Base-by-base conservation (phyloP, 2,329 filamentous ascomycete species). In the Coniochaeta ligniaria region DNA sequence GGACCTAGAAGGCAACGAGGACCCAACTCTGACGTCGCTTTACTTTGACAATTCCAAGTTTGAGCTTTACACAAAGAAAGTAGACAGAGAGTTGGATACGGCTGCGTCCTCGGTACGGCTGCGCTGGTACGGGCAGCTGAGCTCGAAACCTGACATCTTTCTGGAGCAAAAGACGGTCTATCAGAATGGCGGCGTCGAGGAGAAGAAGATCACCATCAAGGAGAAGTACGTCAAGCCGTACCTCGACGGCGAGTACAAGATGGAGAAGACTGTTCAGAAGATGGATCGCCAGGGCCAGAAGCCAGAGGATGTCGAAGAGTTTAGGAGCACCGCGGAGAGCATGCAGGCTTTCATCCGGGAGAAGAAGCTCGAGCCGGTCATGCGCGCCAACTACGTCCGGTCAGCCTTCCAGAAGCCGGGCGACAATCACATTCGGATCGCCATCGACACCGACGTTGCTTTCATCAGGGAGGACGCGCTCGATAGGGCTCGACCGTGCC, bases 381-480 rank as follows among this genome's bases (percentile, higher is more conserved):
- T 99, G 59, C 87, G 95, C 58, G 95, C 95, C 64, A 96, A 96
- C 75, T 98, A 98, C 73, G 90, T 88, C 43, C 90, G 95, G 63
- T 96, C 92, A 1, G 95, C 95, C 1, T 99, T 98, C 78, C 95
- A 99, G 75, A 96, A 96, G 66, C 95, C 95, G 6, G 86, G 91
- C 16, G 93, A 99, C 71, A 87, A 96, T 73, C 89, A 91, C 22
- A 88, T 99, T 55, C 87, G 95, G 60, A 91, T 99, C 67, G 93
- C 92, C 6, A 90, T 99, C 62, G 95, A 99, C 72, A 97, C 92
- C 0, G 87, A 96, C 67, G 81, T 99, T 35, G 92, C 92, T 26
- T 89, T 98, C 67, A 96, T 99, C 69, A 83, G 86, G 57, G 86
- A 89, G 70, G 86, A 89, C 68, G 83, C 89, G 1, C 80, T 99